Evolutionary conservation across 2,329 filamentous ascomycete species (phyloP).

Genomic region (Fusarium nygamai): DNA sequence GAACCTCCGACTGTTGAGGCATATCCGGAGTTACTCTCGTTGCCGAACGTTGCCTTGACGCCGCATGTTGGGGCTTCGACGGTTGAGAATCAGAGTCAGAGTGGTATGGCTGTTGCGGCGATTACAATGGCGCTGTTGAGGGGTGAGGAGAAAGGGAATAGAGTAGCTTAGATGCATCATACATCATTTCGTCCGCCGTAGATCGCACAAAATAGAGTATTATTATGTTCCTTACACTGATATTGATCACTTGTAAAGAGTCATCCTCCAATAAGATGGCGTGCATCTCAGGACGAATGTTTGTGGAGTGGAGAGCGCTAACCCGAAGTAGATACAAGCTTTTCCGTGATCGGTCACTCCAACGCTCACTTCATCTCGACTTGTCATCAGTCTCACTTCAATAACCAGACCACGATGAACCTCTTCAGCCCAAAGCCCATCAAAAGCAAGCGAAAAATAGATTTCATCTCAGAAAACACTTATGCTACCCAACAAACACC

Average conservation of each 20-base stretch:
- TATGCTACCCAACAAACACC: rapidly evolving
- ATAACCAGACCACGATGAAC: rapidly evolving
- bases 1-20: background rate
- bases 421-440: rapidly evolving
- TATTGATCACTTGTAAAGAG: background rate
- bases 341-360: background rate
- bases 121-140: background rate
- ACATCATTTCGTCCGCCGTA: background rate
- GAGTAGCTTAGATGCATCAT: background rate
- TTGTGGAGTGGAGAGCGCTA: background rate
- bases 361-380: background rate
- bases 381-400: background rate
- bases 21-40: background rate
- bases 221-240: too few species aligned
- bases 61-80: background rate
- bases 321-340: background rate
- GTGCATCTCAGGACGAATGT: background rate
- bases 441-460: rapidly evolving
- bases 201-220: rapidly evolving
- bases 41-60: background rate
- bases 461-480: rapidly evolving
- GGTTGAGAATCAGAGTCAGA: background rate
- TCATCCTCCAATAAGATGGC: background rate
- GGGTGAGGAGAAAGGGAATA: background rate
- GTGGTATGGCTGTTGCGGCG: background rate